Evolutionary conservation across 2,329 filamentous ascomycete species (phyloP), one percentile per base, ranked within the genome.

Genomic region (Tolypocladium sp.): DNA sequence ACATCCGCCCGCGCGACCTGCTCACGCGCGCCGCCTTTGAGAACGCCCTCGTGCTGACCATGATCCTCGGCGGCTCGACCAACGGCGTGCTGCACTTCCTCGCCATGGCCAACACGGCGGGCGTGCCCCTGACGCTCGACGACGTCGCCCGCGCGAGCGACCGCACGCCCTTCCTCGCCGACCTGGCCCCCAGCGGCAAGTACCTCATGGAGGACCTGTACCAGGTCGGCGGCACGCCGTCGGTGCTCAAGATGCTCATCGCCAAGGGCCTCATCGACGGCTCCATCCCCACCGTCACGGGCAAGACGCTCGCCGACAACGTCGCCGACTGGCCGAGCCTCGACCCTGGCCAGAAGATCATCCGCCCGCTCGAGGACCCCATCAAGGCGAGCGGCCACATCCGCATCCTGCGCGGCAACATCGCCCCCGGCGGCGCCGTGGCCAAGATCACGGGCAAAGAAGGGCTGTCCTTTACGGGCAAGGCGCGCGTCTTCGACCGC

Each of bases 381-480:
- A 93, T 96, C 79, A 97, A 97, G 73, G 65, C 80, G 1, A 91
- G 87, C 0, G 93, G 93, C 51, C 93, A 97, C 72, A 82, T 97
- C 61, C 91, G 93, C 73, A 90, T 97, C 61, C 82, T 97, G 4
- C 83, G 84, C 61, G 93, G 93, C 25, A 96, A 96, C 71, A 82
- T 97, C 38, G 91, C 92, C 3, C 93, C 93, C 1, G 89, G 86
- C 13, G 93, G 93, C 40, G 90, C 92, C 1, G 92, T 97, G 1
- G 92, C 92, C 61, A 97, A 97, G 75, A 97, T 97, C 73, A 97
- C 93, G 0, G 93, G 93, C 41, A 97, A 97, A 72, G 93, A 97
- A 73, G 93, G 93, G 2, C 81, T 92, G 8, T 79, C 76, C 15
- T 97, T 97, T 74, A 87, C 81, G 0, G 93, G 93, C 55, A 85